Base-by-base conservation (phyloP, 306 rosid species). In the Malus asiatica region DNA sequence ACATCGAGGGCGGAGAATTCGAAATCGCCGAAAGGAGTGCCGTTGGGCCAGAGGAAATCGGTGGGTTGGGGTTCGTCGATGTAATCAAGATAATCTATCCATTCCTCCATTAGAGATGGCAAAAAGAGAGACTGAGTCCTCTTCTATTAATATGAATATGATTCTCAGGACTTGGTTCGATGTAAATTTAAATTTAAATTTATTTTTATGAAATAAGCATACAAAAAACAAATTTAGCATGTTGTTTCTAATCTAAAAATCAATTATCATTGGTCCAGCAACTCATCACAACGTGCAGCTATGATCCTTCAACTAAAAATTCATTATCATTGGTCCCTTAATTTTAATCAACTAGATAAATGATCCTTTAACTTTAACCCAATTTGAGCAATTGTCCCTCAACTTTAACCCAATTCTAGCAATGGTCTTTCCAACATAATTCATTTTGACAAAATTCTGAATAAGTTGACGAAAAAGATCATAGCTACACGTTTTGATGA, bases 21-120 rank as follows among this genome's bases (percentile, higher is more conserved):
- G 32, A 82, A 63, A 22, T 87, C 88, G 25, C 81, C 57, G 64
- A 82, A 73, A 42, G 71, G 88, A 84, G 82, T 83, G 14, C 45
- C 75, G 73, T 84, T 84, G 75, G 90, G 69, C 92, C 90, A 89
- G 3, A 85, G 86, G 66, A 89, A 90, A 83, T 81, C 79, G 68
- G 86, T 63, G 82, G 94, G 76, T 38, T 77, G 87, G 60, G 78
- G 61, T 55, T 78, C 88, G 23, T 75, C 85, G 81, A 86, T 88
- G 81, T 74, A 85, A 81, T 91, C 91, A 18, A 89, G 84, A 62
- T 86, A 84, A 84, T 91, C 95, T 90, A 46, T 61, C 14, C 69
- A 55, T 67, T 75, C 86, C 51, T 80, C 89, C 19, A 86, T 73
- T 11, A 19, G 20, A 73, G 68, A 73, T 42, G 15, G 14, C 33